phyloP scores from a whole-genome alignment of 495 filamentous ascomycete species.

The Neurospora sp. region DNA sequence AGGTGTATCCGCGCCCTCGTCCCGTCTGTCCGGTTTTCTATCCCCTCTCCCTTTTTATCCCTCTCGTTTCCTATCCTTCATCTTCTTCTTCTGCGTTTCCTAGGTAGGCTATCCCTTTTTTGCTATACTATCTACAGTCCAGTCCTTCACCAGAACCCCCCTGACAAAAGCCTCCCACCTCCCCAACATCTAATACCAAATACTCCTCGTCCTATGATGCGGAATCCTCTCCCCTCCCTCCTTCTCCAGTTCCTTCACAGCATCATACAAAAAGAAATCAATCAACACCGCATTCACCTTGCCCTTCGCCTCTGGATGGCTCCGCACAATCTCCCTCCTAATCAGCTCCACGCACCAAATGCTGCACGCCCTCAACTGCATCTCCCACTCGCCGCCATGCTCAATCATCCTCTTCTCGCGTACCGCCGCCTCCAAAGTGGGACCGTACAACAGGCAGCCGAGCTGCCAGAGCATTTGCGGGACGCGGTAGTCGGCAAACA shows the following conservation, averaged over 20 bases:
- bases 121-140: neutral
- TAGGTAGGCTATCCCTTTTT: neutral
- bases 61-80: neutral
- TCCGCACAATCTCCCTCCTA: constrained; percentile 62
- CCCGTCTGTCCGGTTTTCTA: neutral
- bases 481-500: constrained; percentile 97
- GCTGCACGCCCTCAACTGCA: constrained; percentile 76
- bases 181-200: constrained; percentile 80
- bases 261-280: constrained; percentile 94
- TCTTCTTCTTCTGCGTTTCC: neutral
- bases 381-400: constrained; percentile 68
- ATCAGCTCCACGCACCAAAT: constrained; percentile 95
- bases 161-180: neutral
- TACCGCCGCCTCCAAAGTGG: constrained; percentile 63
- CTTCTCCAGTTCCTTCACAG: constrained; percentile 70
- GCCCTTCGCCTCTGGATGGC: constrained; percentile 53
- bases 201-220: constrained; percentile 89
- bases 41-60: neutral
- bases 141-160: neutral
- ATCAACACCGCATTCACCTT: constrained; percentile 81
- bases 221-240: constrained; percentile 54
- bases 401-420: constrained; percentile 50
- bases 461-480: constrained; percentile 86
- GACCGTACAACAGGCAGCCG: constrained; percentile 75
- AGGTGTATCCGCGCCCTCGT: neutral